Percentiles rank a stretch among this genome's conserved stretches.
Evolutionary conservation across 345 rosid species (phyloP).

Genomic region (Kernera saxatilis): DNA sequence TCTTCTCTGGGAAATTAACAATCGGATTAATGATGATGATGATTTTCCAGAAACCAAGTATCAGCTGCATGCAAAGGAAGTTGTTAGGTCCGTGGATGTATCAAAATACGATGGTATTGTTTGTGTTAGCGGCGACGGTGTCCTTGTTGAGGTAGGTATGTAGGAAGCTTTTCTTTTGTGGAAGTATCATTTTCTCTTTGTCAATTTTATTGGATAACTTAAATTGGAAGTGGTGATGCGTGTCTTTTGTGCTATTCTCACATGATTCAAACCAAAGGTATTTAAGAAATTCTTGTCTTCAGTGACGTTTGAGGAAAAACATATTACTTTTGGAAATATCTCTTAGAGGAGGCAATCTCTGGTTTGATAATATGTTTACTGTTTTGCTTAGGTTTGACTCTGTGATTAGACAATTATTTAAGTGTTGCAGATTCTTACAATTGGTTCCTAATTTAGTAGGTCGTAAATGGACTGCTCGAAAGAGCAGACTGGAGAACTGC

Average conservation of each 20-base stretch:
- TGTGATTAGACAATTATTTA: not conserved
- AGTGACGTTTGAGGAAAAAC: not conserved
- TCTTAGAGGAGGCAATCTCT: not conserved
- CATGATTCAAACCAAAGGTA: not conserved
- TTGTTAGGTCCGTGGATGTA: slow-evolving; percentile 52
- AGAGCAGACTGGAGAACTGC: slow-evolving; percentile 85
- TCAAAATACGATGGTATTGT: slow-evolving; percentile 75
- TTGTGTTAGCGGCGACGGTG: slow-evolving; percentile 93
- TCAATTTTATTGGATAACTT: not conserved
- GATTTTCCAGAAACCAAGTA: slow-evolving; percentile 54
- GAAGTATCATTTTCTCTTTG: slow-evolving; percentile 3
- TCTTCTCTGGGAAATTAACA: not conserved
- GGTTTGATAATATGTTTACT: not conserved
- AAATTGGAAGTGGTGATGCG: not conserved
- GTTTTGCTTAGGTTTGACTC: not conserved
- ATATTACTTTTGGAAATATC: not conserved
- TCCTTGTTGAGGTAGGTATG: slow-evolving; percentile 94
- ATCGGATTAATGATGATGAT: not conserved
- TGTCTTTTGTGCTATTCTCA: not conserved
- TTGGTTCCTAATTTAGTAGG: slow-evolving; percentile 59
- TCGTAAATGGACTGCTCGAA: slow-evolving; percentile 90
- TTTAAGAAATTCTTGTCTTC: too few species aligned
- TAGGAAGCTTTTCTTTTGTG: not conserved
- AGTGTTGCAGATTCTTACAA: slow-evolving; percentile 8
- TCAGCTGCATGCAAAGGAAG: slow-evolving; percentile 80